Conservation (phyloP, 345 rosid species). For the Gossypium bickii region DNA sequence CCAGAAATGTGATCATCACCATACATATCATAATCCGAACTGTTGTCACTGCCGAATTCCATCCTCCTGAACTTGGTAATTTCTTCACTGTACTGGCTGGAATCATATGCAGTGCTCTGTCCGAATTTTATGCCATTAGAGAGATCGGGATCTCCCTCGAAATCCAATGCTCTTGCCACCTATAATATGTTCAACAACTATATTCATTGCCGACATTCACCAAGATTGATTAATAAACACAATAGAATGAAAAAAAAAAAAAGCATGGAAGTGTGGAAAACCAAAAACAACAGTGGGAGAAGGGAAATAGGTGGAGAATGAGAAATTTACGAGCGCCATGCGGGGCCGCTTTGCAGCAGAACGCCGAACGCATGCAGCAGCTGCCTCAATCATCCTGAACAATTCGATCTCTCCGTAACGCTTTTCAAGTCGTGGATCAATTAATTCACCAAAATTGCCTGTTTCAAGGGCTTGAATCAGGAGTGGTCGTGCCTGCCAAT, state of each 20-base stretch:
- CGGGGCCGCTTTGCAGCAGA: conserved; percentile 87
- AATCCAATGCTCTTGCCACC: conserved; percentile 88
- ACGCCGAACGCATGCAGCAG: conserved; percentile 94
- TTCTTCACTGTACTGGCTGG: conserved; percentile 68
- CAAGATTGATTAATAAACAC: too few relatives aligned
- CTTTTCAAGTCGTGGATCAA: conserved; percentile 70
- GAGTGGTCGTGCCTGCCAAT: conserved; percentile 70
- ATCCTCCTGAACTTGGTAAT: conserved; percentile 57
- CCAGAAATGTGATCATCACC: conserved; percentile 51
- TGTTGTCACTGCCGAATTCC: conserved; percentile 50
- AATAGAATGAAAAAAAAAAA: too few relatives aligned
- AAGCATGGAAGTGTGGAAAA: too few relatives aligned
- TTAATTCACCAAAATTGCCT: conserved; percentile 53
- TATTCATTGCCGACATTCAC: neutral
- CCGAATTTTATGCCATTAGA: conserved; percentile 72
- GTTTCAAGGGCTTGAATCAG: conserved; percentile 71
- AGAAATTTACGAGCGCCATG: conserved; percentile 66
- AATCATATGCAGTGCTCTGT: conserved; percentile 65
- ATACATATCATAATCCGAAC: conserved; percentile 44
- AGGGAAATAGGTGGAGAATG: neutral
- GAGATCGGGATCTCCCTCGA: conserved; percentile 65
- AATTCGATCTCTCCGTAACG: conserved; percentile 70
- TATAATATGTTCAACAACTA: conserved; percentile 15
- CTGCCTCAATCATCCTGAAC: conserved; percentile 82
- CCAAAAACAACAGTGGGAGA: too few relatives aligned